Conservation (phyloP, 1,284 basidiomycete species). For the Ganoderma lingzhi region DNA sequence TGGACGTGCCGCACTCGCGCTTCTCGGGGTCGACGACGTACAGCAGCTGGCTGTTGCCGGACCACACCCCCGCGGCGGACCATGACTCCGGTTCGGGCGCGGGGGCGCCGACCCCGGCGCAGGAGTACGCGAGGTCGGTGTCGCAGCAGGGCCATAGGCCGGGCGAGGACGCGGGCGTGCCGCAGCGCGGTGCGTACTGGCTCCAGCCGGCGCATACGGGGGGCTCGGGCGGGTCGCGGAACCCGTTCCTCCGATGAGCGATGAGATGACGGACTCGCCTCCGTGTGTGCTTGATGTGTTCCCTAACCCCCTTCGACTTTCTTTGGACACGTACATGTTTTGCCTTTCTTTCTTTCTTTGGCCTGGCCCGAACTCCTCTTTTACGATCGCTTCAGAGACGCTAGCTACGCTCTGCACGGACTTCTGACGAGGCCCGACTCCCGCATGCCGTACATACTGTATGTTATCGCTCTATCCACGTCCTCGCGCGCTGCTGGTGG, state of each 20-base stretch:
- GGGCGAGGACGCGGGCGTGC: conserved; percentile 17
- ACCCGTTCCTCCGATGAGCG: conserved; percentile 43
- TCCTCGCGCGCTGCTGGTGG: not conserved
- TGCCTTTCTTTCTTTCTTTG: not conserved
- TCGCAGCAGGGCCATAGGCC: conserved; percentile 32
- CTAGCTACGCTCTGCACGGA: conserved; percentile 21
- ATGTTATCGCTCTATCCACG: not conserved
- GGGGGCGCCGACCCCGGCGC: conserved; percentile 60
- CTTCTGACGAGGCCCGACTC: conserved; percentile 12
- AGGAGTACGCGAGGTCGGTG: conserved; percentile 62
- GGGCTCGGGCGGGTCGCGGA: conserved; percentile 44
- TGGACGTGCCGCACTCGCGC: conserved; percentile 50
- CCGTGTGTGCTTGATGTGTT: not conserved
- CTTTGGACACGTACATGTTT: conserved; percentile 24
- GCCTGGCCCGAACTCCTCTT: not conserved
- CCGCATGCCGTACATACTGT: not conserved
- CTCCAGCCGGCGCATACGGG: conserved; percentile 45
- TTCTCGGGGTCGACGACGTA: conserved; percentile 54
- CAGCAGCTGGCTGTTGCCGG: conserved; percentile 36
- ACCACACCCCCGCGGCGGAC: conserved; percentile 27
- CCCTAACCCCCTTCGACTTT: conserved; percentile 26
- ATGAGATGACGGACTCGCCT: not conserved
- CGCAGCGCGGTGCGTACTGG: conserved; percentile 42
- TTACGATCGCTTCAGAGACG: not conserved
- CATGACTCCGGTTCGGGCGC: not conserved